Evolutionary conservation across 352 stramenopile species (phyloP).

Genomic region (Saprolegnia diclina): DNA sequence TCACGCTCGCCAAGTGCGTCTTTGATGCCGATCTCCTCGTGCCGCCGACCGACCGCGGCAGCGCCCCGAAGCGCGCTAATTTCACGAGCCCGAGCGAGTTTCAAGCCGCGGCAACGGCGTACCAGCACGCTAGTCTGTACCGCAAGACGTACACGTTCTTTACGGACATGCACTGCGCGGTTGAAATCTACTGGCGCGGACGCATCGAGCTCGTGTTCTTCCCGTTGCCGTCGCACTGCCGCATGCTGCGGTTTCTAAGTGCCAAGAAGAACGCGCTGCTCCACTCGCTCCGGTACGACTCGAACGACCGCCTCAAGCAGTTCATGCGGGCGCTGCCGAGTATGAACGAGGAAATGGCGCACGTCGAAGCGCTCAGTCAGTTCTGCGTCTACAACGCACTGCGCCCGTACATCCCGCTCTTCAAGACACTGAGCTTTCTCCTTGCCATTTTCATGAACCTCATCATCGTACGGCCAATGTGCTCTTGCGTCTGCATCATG

Average conservation of each 20-base stretch:
- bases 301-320: conserved; percentile 11
- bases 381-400: conserved; percentile 18
- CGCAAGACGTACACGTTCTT: conserved; percentile 2
- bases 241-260: not conserved
- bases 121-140: not conserved
- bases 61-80: not conserved
- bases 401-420: conserved; percentile 18
- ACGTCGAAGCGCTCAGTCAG: conserved; percentile 11
- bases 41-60: not conserved
- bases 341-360: conserved; percentile 20
- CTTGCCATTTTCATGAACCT: conserved; percentile 18
- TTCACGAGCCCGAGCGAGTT: not conserved
- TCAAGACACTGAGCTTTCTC: conserved; percentile 20
- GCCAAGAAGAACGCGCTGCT: not conserved
- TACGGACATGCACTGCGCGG: conserved; percentile 8
- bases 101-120: not conserved
- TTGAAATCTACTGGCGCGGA: conserved; percentile 11
- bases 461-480: conserved; percentile 1
- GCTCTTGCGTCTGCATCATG: too few species aligned
- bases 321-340: not conserved
- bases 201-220: conserved; percentile 15
- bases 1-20: conserved; percentile 17
- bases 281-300: conserved; percentile 2
- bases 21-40: not conserved
- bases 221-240: conserved; percentile 15